These are phyloP conservation scores for Rhizophagus sp. DNA, from an alignment of 192 early-diverging fungal genomes.

Conservation along the genomic window DNA sequence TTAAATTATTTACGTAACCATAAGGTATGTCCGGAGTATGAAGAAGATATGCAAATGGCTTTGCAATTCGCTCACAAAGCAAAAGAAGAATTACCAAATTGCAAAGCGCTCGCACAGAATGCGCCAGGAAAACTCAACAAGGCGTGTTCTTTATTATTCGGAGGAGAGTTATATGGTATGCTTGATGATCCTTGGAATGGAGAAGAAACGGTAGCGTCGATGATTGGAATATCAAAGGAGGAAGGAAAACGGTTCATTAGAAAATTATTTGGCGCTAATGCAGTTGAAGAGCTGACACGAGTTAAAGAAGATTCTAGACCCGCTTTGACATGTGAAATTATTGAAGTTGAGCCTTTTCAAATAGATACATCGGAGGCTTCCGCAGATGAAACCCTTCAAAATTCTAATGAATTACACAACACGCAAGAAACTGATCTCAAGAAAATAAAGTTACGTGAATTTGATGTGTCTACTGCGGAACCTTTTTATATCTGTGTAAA, in stretches of 20 bases:
- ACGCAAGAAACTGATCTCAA: neutral
- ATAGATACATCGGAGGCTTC: neutral
- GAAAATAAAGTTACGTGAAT: neutral
- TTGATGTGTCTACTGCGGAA: neutral
- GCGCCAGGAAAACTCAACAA: slow-evolving; percentile 54
- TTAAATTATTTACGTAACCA: slow-evolving; percentile 51
- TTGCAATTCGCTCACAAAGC: slow-evolving; percentile 44
- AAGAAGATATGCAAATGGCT: slow-evolving; percentile 48
- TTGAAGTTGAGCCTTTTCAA: neutral
- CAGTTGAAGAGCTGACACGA: neutral
- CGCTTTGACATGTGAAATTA: neutral
- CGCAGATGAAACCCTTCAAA: neutral
- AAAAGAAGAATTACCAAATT: slow-evolving; percentile 48
- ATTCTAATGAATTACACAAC: neutral
- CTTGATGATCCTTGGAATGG: slow-evolving; percentile 36
- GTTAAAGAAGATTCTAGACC: neutral
- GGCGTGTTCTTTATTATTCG: slow-evolving; percentile 52
- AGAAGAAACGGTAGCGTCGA: slow-evolving; percentile 2
- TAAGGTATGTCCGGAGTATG: slow-evolving; percentile 54
- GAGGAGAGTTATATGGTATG: slow-evolving; percentile 42
- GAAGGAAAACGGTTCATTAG: neutral
- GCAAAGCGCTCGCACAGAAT: slow-evolving; percentile 41
- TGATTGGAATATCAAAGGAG: slow-evolving; percentile 31
- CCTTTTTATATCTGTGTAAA: neutral
- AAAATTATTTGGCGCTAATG: neutral